Evolutionary conservation across 2,329 filamentous ascomycete genomes (phyloP), one percentile per base, ranked within the genome.

Genomic region (Lachnellula subtilissima): DNA sequence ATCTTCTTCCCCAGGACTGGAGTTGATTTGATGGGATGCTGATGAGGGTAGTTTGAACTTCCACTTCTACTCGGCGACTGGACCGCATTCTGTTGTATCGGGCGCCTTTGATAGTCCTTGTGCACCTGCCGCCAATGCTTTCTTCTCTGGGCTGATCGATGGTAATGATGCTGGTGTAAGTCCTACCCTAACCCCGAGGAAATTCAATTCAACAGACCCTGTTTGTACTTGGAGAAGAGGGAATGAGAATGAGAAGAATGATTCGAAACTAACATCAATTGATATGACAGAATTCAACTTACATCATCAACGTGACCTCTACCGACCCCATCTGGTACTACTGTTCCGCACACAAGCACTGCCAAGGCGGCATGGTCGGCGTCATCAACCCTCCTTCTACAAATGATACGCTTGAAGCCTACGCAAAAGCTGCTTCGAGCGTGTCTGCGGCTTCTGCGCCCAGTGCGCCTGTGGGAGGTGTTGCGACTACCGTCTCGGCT

Each of bases 21-120:
- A 19, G 22, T 8, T 12, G 19, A 22, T 0, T 22, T 22, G 22
- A 19, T 76, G 79, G 59, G 53, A 78, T n/a, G 66, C 81, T 57
- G 76, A 81, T 43, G 15, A 39, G 9, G 14, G 36, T 35, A 65
- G 64, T 6, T 32, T 65, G 12, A 42, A 53, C 51, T 66, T 64
- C 58, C 61, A 62, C 69, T 83, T 77, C 72, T 78, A 78, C 65
- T 81, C 75, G 70, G 74, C 75, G 55, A 73, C 77, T 8, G 69
- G 63, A 57, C 80, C 79, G 70, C 79, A 81, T 73, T 74, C 73
- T 42, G 70, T 82, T 45, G 73, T 69, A 8, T 67, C 72, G 56
- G 61, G 62, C 42, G 60, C 64, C 22, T 71, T 71, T 47, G 60
- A 59, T 5, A 60, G 53, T 14, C 70, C 71, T 3, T 72, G 71